Base-by-base conservation (phyloP, 352 stramenopile species). In the Phytophthora syringae region DNA sequence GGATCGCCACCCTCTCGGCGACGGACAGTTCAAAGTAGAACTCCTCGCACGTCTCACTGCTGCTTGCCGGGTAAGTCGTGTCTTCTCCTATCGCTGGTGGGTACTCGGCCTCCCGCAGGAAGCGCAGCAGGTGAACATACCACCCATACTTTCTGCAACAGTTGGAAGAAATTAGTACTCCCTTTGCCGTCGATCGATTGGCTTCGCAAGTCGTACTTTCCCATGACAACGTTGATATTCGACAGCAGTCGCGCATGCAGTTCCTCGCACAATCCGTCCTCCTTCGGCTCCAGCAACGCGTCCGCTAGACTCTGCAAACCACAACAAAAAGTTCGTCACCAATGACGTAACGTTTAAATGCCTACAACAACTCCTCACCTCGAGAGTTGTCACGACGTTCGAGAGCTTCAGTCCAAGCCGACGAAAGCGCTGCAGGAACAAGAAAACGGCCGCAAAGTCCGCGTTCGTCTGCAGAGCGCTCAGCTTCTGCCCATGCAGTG, bases 361-460 rank as follows among this genome's bases (percentile, higher is more conserved):
- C 37, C n/a, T n/a, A n/a, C 25, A 24, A 22, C 34, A 27, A 20
- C 20, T 50, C 61, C 56, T 32, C 63, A 90, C 79, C 37, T 83
- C 50, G 7, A 91, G 47, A 0, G 77, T 88, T 1, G 70, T 88
- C 27, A 80, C 39, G 3, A 84, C 70, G 10, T 62, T 75, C 4
- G 65, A 63, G 32, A 89, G 58, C 51, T 86, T 84, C 27, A 92
- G 67, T 22, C 78, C 81, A 27, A 90, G 67, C 40, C 70, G 68
- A 2, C 79, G 70, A 24, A 93, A 91, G 7, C 84, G 77, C 61
- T 89, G 86, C 47, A 91, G 67, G 50, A 91, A 91, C 44, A 86
- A 64, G 49, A 89, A 91, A 11, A 86, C 69, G 0, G 73, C 67
- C 11, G 82, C 80, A 51, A 90, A 91, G 45, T 91, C 70, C 20